Evolutionary conservation across 768 basidiomycete genomes (phyloP).

Genomic region (Termitomyces sp.): DNA sequence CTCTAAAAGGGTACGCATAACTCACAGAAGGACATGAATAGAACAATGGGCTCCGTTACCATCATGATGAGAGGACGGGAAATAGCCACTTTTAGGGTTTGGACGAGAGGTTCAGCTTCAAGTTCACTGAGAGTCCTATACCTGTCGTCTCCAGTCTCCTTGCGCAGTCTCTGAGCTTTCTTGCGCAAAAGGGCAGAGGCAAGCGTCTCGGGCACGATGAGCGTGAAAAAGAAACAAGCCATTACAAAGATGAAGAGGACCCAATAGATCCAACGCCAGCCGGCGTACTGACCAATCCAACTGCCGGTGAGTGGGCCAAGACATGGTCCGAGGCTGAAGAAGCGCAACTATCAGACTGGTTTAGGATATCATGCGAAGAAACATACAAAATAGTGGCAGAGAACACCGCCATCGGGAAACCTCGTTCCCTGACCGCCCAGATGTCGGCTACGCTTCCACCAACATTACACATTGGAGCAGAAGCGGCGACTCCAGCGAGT

Average conservation of each 20-base stretch:
- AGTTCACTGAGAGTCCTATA: constrained; percentile 10
- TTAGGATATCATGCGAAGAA: not conserved
- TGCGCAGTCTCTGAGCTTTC: constrained; percentile 35
- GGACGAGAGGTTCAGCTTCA: not conserved
- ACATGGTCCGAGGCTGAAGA: constrained; percentile 34
- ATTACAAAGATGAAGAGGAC: constrained; percentile 38
- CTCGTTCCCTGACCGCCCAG: constrained; percentile 34
- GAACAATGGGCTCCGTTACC: constrained; percentile 3
- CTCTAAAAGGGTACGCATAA: not conserved
- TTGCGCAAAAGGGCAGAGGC: constrained; percentile 37
- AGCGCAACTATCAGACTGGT: not conserved
- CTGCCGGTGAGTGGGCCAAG: constrained; percentile 46
- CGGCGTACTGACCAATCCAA: constrained; percentile 38
- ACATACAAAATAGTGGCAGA: constrained; percentile 40
- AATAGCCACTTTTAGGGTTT: constrained; percentile 2
- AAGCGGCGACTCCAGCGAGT: constrained; percentile 6
- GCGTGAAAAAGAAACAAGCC: constrained; percentile 26
- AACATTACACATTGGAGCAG: constrained; percentile 28
- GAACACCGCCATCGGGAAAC: constrained; percentile 29
- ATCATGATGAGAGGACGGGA: constrained; percentile 5
- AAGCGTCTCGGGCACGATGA: constrained; percentile 48
- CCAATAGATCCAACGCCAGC: constrained; percentile 46
- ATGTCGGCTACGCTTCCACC: constrained; percentile 39
- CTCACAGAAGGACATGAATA: constrained; percentile 8
- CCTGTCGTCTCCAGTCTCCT: constrained; percentile 21